phyloP scores from a whole-genome alignment of 2,329 filamentous ascomycete genomes.

The Aspergillus niger region DNA sequence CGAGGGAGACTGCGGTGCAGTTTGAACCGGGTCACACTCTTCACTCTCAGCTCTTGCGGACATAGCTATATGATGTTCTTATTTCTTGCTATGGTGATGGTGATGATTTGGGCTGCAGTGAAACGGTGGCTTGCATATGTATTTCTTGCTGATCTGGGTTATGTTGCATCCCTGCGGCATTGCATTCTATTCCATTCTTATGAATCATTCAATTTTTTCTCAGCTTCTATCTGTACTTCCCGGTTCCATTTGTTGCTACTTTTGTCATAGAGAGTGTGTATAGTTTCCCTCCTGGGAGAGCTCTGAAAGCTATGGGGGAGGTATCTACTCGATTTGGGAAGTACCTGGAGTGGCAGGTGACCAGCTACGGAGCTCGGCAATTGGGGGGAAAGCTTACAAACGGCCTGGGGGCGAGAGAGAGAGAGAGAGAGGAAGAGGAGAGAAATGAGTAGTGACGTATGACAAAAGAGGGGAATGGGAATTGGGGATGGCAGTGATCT shows the following conservation, averaged over 20 bases:
- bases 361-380: no score
- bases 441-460: no score
- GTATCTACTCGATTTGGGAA: no score
- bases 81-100: not conserved
- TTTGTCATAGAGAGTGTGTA: not conserved
- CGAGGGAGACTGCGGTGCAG: constrained; percentile 14
- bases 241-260: not conserved
- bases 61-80: not conserved
- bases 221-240: not conserved
- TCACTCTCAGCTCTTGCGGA: constrained; percentile 14
- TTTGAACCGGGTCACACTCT: not conserved
- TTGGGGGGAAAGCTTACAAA: no score
- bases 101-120: not conserved
- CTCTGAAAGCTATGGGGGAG: no score
- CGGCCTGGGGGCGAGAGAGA: no score
- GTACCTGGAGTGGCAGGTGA: no score
- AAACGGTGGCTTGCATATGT: not conserved
- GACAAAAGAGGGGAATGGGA: no score
- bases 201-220: not conserved
- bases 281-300: no score
- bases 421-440: no score
- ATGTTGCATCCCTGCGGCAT: not conserved
- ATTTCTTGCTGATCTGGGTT: not conserved
- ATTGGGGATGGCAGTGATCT: no score
- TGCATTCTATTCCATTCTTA: constrained; percentile 4